phyloP scores from a whole-genome alignment of 2,329 filamentous ascomycete species.

The Gremmenia infestans region DNA sequence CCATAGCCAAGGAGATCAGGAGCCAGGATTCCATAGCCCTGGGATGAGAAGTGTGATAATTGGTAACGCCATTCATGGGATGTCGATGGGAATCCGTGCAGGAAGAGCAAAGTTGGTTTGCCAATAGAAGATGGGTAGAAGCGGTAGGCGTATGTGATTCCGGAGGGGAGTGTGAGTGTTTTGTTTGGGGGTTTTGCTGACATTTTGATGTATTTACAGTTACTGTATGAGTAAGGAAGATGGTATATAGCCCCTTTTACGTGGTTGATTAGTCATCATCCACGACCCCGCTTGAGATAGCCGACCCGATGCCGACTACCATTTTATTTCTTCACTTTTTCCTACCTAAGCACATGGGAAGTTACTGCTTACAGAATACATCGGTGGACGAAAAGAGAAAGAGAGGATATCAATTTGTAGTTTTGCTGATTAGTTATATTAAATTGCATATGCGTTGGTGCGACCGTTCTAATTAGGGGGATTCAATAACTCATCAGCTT shows the following conservation, averaged over 20 bases:
- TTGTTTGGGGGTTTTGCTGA: not conserved
- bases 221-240: too few relatives aligned
- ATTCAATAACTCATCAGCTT: not conserved
- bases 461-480: not conserved
- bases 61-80: conserved; percentile 35
- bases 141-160: conserved; percentile 26
- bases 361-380: too few relatives aligned
- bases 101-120: conserved; percentile 34
- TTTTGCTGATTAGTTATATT: too few relatives aligned
- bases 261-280: too few relatives aligned
- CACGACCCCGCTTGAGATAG: too few relatives aligned
- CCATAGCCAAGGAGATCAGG: conserved; percentile 39
- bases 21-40: conserved; percentile 39
- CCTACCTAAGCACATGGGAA: too few relatives aligned
- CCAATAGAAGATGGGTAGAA: conserved; percentile 5
- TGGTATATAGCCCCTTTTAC: too few relatives aligned
- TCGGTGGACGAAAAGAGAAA: too few relatives aligned
- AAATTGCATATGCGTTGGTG: too few relatives aligned
- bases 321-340: too few relatives aligned
- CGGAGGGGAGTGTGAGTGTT: not conserved
- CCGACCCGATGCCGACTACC: too few relatives aligned
- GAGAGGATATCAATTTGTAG: too few relatives aligned
- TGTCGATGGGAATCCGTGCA: conserved; percentile 45
- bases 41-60: conserved; percentile 17
- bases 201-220: not conserved